Conservation (phyloP, 1,284 basidiomycete genomes). For the Irpex rosettiformis region DNA sequence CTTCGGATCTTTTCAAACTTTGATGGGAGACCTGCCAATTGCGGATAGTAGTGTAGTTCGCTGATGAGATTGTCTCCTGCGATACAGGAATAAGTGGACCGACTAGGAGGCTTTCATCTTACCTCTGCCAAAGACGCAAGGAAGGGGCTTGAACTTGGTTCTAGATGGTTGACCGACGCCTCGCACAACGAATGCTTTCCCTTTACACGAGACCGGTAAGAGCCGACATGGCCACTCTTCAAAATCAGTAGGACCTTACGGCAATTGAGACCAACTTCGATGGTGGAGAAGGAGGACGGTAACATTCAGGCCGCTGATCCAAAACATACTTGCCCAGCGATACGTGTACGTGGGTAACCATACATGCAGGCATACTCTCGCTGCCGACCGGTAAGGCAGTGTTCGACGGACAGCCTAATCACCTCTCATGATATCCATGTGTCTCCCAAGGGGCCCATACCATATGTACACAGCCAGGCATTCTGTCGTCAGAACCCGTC, state of each 20-base stretch:
- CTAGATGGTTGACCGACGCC: not conserved
- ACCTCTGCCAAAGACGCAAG: not conserved
- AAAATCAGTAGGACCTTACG: not conserved
- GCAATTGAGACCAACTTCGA: not conserved
- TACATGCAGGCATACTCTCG: not conserved
- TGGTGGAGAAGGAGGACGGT: not conserved
- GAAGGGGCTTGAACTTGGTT: not conserved
- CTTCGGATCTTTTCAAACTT: not conserved
- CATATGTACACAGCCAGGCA: not conserved
- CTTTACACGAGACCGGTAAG: not conserved
- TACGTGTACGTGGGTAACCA: not conserved
- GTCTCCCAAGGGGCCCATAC: not conserved
- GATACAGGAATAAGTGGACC: not conserved
- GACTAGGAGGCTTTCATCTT: not conserved
- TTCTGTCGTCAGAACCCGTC: too few species aligned
- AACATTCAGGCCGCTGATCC: not conserved
- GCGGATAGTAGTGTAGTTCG: slow-evolving; percentile 1
- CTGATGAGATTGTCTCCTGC: not conserved
- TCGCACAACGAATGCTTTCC: not conserved
- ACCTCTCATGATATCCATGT: not conserved
- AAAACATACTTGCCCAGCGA: not conserved
- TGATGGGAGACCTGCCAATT: slow-evolving; percentile 3
- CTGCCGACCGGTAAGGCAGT: slow-evolving; percentile 3
- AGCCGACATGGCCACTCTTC: not conserved
- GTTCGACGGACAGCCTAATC: slow-evolving; percentile 1